These are phyloP conservation scores for Ambrosia trifida DNA, from an alignment of 129 eudicot species.

Conservation along the genomic window DNA sequence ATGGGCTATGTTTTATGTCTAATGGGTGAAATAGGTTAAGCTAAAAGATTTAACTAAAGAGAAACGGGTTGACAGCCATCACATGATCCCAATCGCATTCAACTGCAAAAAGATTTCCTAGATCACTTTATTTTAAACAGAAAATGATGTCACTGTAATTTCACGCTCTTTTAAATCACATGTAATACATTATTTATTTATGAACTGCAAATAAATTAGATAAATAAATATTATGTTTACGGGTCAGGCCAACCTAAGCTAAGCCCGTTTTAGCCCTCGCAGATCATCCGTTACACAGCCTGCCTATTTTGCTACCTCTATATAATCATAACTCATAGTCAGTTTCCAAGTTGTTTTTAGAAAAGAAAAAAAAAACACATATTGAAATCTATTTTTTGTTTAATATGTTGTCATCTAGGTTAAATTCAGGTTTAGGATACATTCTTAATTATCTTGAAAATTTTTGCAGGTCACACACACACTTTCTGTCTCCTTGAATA, in stretches of 20 bases:
- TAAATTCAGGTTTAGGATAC: background rate
- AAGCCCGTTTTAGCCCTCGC: background rate
- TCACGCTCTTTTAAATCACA: background rate
- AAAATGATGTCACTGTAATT: background rate
- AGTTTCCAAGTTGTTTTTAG: background rate
- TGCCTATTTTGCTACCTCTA: background rate
- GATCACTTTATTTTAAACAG: background rate
- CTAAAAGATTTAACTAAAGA: conserved; percentile 1
- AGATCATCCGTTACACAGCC: background rate
- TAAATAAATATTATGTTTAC: background rate
- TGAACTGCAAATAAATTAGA: background rate
- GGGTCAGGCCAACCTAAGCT: background rate
- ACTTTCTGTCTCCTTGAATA: conserved; percentile 85
- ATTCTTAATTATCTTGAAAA: background rate
- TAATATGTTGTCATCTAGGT: background rate
- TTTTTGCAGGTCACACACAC: conserved; percentile 80
- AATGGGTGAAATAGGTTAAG: conserved; percentile 1
- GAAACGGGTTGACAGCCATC: background rate
- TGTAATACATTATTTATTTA: background rate
- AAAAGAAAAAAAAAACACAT: background rate
- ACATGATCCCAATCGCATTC: background rate
- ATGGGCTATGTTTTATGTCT: background rate
- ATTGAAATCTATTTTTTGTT: background rate
- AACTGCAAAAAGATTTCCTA: background rate
- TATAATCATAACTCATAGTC: background rate